These are phyloP conservation scores for Cutaneotrichosporon cyanovorans DNA, from an alignment of 1,284 basidiomycete species.

Conservation along the genomic window DNA sequence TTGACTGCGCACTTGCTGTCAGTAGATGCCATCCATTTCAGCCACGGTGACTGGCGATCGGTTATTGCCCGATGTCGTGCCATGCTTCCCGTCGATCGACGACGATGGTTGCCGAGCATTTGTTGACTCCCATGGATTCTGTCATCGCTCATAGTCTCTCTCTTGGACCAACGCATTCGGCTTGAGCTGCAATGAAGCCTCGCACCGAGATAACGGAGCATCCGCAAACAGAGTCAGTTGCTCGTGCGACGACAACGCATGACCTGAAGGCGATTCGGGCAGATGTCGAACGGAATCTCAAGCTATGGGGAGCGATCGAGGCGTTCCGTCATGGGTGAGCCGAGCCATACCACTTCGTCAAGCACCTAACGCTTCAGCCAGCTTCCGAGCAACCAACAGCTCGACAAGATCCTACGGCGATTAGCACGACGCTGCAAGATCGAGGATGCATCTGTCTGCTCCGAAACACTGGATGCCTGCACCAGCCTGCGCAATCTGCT, in stretches of 20 bases:
- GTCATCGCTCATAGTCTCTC: too few species aligned
- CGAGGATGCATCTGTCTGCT: background rate
- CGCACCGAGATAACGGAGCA: too few species aligned
- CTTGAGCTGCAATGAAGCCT: too few species aligned
- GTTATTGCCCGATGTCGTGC: too few species aligned
- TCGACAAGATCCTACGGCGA: constrained; percentile 64
- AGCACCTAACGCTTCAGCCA: constrained; percentile 40
- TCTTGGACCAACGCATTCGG: too few species aligned
- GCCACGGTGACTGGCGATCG: too few species aligned
- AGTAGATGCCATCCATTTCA: too few species aligned
- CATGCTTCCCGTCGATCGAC: too few species aligned
- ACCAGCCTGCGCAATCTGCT: background rate
- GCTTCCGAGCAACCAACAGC: constrained; percentile 71
- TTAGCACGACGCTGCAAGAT: background rate
- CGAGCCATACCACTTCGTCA: too few species aligned
- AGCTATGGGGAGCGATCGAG: constrained; percentile 65
- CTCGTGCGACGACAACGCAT: background rate
- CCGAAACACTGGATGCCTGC: background rate
- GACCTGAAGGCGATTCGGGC: constrained; percentile 30
- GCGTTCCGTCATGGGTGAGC: constrained; percentile 62
- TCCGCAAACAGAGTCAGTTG: background rate
- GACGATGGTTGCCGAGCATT: too few species aligned
- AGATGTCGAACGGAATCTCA: constrained; percentile 47
- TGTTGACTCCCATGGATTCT: too few species aligned
- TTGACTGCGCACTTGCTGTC: too few species aligned